These are phyloP conservation scores for Esteya vermicola DNA, from an alignment of 2,329 filamentous ascomycete genomes.

Conservation along the genomic window DNA sequence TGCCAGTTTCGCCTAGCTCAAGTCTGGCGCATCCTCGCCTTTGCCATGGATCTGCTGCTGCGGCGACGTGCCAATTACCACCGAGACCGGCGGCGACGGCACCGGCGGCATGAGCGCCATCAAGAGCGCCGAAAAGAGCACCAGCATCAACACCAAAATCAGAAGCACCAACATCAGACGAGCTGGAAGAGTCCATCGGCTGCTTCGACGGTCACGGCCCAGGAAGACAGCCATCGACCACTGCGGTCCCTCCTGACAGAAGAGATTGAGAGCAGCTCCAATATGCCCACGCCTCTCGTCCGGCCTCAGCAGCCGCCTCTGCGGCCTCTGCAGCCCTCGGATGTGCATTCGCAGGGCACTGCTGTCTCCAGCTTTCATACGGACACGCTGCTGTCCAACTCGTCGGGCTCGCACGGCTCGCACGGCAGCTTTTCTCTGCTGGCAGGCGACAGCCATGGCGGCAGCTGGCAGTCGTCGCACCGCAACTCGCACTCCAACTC, in stretches of 20 bases:
- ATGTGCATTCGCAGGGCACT: too few relatives aligned
- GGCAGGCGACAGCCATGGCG: constrained; percentile 23
- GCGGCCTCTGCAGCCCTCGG: too few relatives aligned
- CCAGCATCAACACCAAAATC: neutral
- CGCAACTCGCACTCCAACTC: constrained; percentile 35
- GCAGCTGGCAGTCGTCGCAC: constrained; percentile 15
- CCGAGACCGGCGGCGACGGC: constrained; percentile 28
- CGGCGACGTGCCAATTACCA: constrained; percentile 42
- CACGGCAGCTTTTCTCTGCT: constrained; percentile 33
- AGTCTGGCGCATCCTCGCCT: constrained; percentile 48
- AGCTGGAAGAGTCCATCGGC: too few relatives aligned
- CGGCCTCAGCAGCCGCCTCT: constrained; percentile 13
- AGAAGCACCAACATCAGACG: too few relatives aligned
- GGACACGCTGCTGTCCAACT: too few relatives aligned
- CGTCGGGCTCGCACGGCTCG: neutral
- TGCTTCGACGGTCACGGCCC: neutral
- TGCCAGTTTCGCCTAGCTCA: constrained; percentile 47
- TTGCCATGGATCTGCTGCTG: constrained; percentile 39
- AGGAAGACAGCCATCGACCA: constrained; percentile 5
- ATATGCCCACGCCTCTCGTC: constrained; percentile 44
- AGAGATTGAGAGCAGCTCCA: constrained; percentile 49
- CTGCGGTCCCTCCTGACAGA: constrained; percentile 35
- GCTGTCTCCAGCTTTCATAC: constrained; percentile 2
- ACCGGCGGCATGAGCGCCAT: neutral
- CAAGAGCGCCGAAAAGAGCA: neutral